Percentiles rank a stretch among this genome's conserved stretches.
Evolutionary conservation across 306 rosid species (phyloP).

Genomic region (Styphnolobium japonicum): DNA sequence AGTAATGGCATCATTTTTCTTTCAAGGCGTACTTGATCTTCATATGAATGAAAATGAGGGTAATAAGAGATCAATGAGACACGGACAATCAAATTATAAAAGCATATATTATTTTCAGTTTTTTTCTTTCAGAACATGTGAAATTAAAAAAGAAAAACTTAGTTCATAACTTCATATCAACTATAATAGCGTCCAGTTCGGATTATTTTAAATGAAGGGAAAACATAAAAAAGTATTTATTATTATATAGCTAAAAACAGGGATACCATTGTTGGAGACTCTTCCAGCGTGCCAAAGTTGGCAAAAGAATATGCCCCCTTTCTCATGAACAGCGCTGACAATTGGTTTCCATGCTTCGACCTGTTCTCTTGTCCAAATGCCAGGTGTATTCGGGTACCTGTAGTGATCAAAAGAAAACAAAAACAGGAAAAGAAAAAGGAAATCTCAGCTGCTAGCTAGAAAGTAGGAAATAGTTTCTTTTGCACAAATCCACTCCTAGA

Average conservation of each 20-base stretch:
- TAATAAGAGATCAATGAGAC: background rate
- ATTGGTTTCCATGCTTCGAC: constrained; percentile 59
- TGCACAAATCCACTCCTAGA: no score
- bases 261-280: constrained; percentile 39
- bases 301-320: constrained; percentile 53
- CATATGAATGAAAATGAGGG: background rate
- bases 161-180: no score
- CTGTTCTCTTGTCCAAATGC: constrained; percentile 48
- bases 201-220: background rate
- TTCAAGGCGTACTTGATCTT: background rate
- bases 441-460: background rate
- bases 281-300: constrained; percentile 65
- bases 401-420: background rate
- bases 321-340: constrained; percentile 49
- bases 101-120: no score
- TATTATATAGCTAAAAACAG: background rate
- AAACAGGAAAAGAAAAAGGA: background rate
- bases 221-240: background rate
- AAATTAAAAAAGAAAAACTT: no score
- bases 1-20: background rate
- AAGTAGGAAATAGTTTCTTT: no score
- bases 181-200: background rate
- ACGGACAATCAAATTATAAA: background rate
- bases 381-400: constrained; percentile 50
- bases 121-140: no score